These are phyloP conservation scores for Podospora sp. DNA, from an alignment of 495 filamentous ascomycete species.

Conservation along the genomic window DNA sequence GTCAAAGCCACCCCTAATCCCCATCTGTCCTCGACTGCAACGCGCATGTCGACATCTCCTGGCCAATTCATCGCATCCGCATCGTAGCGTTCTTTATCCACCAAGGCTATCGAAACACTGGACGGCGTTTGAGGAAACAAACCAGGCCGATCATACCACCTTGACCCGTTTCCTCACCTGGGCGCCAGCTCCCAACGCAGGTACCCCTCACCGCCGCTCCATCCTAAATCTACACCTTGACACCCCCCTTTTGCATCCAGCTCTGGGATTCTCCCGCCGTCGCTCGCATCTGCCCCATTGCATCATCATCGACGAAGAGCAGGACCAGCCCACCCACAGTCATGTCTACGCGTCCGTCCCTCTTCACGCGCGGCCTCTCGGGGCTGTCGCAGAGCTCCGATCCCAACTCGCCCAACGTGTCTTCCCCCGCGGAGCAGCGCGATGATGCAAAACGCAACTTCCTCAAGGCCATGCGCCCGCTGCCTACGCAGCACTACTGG, in stretches of 20 bases:
- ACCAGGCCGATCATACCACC: slow-evolving; percentile 14
- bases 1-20: neutral
- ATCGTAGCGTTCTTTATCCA: neutral
- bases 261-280: neutral
- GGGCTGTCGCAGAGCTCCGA: slow-evolving; percentile 53
- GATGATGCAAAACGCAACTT: slow-evolving; percentile 63
- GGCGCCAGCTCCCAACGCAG: slow-evolving; percentile 2
- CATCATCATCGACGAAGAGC: slow-evolving; percentile 4
- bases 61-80: neutral
- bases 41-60: neutral
- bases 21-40: slow-evolving; percentile 1
- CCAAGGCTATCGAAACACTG: slow-evolving; percentile 10
- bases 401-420: slow-evolving; percentile 51
- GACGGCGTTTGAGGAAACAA: slow-evolving; percentile 17
- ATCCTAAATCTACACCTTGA: neutral
- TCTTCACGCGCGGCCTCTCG: slow-evolving; percentile 58
- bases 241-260: neutral
- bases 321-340: slow-evolving; percentile 11
- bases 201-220: slow-evolving; percentile 15
- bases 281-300: neutral
- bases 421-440: slow-evolving; percentile 58
- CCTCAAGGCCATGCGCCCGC: slow-evolving; percentile 59
- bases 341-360: slow-evolving; percentile 54
- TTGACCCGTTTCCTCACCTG: neutral
- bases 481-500: slow-evolving; percentile 64